Evolutionary conservation across 352 stramenopile genomes (phyloP), one percentile per base, ranked within the genome.

Genomic region (Globisporangium heterothallicum): DNA sequence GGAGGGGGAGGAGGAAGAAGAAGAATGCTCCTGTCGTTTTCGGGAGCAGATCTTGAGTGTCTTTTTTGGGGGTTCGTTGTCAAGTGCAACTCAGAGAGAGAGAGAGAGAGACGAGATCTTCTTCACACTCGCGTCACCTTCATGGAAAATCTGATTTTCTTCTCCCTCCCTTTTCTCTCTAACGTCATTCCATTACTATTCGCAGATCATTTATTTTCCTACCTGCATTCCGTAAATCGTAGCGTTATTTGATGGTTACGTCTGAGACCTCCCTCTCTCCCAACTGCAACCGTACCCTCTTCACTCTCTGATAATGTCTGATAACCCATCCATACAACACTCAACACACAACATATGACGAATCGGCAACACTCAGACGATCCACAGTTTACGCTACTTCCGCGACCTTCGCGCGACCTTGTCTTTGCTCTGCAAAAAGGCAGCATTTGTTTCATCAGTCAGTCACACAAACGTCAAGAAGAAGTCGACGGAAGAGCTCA

Each of bases 401-500:
- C 14, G 21, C 34, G 56, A 74, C 62, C 44, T 66, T 66, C 52
- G 35, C 7, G 34, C 41, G 25, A 70, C 64, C 35, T 49, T 49
- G n/a, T n/a, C n/a, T n/a, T n/a, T n/a, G n/a, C n/a, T n/a, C n/a
- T n/a, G n/a, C n/a, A n/a, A n/a, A n/a, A n/a, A n/a, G n/a, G n/a
- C n/a, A n/a, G n/a, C 21, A 29, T 21, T 32, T 49, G 14, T 38
- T 38, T 8, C 32, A 38, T 38, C 12, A 18, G 8, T 2, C 32
- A 38, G 12, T 38, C n/a, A n/a, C n/a, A n/a, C n/a, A n/a, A n/a
- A n/a, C n/a, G n/a, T n/a, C n/a, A n/a, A n/a, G n/a, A n/a, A n/a
- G n/a, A n/a, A n/a, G n/a, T 38, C 6, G 32, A 18, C 32, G 10
- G 32, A 38, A 38, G 32, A n/a, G 32, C 32, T 38, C 12, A n/a